A percentile compares a stretch with the other conserved stretches of the same genome.
phyloP scores from a whole-genome alignment of 108 stramenopile species.

The Cyclotella choctawhatcheeana region DNA sequence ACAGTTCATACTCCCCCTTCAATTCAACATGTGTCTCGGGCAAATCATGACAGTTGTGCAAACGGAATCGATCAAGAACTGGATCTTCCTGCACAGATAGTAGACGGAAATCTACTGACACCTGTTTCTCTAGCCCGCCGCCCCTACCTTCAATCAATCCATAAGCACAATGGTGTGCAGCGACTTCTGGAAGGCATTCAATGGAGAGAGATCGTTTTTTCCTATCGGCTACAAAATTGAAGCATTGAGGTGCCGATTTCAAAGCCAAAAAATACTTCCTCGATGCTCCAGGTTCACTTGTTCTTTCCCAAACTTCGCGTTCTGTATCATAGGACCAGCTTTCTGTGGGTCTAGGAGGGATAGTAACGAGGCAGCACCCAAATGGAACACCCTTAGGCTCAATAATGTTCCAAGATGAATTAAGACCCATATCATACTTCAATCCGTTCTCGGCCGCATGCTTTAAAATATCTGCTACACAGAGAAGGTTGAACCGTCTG shows the following conservation, averaged over 20 bases:
- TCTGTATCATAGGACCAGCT: conserved; percentile 57
- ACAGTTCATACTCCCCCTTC: conserved; percentile 47
- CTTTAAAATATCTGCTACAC: conserved; percentile 56
- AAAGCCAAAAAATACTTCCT: conserved; percentile 48
- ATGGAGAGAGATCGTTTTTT: conserved; percentile 36
- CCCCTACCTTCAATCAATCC: conserved; percentile 59
- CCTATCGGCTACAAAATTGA: conserved; percentile 49
- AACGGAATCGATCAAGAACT: conserved; percentile 49
- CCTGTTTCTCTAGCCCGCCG: conserved; percentile 24
- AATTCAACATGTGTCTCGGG: conserved; percentile 48
- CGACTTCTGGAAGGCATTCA: conserved; percentile 61
- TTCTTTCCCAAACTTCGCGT: conserved; percentile 51
- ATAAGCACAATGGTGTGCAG: conserved; percentile 65
- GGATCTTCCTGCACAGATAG: conserved; percentile 64
- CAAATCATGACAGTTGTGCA: conserved; percentile 54
- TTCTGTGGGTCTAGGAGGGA: conserved; percentile 56
- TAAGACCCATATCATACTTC: conserved; percentile 31
- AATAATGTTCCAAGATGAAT: conserved; percentile 49
- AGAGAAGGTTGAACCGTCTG: conserved; percentile 53
- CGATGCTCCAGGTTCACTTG: conserved; percentile 43
- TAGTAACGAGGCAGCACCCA: conserved; percentile 49
- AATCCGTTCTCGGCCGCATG: conserved; percentile 52
- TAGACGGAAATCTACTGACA: conserved; percentile 54
- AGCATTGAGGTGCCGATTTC: conserved; percentile 52
- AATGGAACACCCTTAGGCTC: conserved; percentile 32